These are phyloP conservation scores for Phytophthora boehmeriae DNA, from an alignment of 352 stramenopile genomes.

Conservation along the genomic window DNA sequence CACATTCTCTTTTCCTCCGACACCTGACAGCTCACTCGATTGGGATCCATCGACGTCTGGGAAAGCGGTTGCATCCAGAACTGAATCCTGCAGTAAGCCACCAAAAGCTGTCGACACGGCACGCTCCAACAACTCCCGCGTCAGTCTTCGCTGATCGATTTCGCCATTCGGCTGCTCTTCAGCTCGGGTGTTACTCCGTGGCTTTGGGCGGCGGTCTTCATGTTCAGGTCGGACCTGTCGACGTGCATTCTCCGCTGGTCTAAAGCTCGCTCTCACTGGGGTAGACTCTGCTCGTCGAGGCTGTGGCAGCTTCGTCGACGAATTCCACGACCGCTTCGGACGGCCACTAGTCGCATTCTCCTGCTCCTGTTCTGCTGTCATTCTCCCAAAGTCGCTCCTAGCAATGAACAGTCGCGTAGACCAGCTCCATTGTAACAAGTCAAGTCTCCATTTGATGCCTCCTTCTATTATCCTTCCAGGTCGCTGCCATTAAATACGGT, in stretches of 20 bases:
- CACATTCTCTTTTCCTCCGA: constrained; percentile 34
- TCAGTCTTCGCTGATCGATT: constrained; percentile 31
- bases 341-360: constrained; percentile 4
- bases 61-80: constrained; percentile 24
- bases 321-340: constrained; percentile 48
- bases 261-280: neutral
- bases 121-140: constrained; percentile 61
- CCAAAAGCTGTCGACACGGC: constrained; percentile 58
- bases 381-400: constrained; percentile 2
- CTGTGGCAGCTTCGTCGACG: constrained; percentile 43
- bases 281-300: constrained; percentile 1
- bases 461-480: neutral
- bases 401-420: constrained; percentile 21
- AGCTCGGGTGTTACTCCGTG: neutral
- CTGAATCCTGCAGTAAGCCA: constrained; percentile 26
- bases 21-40: constrained; percentile 26
- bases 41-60: constrained; percentile 22
- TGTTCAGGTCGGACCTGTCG: neutral
- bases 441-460: too few relatives aligned
- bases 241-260: neutral
- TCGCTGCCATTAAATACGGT: constrained; percentile 31
- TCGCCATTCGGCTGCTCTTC: neutral
- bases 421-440: neutral
- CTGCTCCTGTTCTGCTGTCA: constrained; percentile 16
- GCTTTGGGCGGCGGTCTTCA: neutral